Evolutionary conservation across 2,329 filamentous ascomycete species (phyloP).

Genomic region (Alternaria burnsii): DNA sequence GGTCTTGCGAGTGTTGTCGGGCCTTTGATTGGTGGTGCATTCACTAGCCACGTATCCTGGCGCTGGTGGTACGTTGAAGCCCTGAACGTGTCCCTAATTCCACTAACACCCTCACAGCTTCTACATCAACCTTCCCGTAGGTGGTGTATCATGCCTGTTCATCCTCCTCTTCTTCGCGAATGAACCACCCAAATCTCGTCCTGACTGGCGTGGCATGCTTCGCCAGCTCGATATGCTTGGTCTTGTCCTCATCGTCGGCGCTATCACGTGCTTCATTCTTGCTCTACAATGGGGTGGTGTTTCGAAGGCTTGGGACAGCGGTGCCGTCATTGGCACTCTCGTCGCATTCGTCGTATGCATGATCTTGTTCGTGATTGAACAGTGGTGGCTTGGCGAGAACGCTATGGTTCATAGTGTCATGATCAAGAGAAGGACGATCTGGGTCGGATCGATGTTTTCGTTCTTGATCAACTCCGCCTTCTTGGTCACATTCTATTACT

Average conservation of each 20-base stretch:
- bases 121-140: slow-evolving; percentile 57
- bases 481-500: slow-evolving; percentile 54
- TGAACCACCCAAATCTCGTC: slow-evolving; percentile 25
- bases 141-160: slow-evolving; percentile 48
- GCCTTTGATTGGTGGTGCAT: slow-evolving; percentile 54
- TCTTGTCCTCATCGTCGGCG: slow-evolving; percentile 51
- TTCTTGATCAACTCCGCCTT: slow-evolving; percentile 49
- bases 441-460: slow-evolving; percentile 45
- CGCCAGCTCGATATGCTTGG: slow-evolving; percentile 58
- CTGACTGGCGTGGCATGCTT: slow-evolving; percentile 48
- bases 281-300: slow-evolving; percentile 58
- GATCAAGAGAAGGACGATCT: slow-evolving; percentile 50
- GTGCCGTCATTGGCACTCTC: slow-evolving; percentile 57
- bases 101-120: slow-evolving; percentile 19
- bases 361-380: slow-evolving; percentile 45
- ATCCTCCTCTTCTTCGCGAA: slow-evolving; percentile 45
- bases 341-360: slow-evolving; percentile 54
- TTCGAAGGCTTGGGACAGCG: slow-evolving; percentile 37
- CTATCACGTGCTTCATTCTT: slow-evolving; percentile 54
- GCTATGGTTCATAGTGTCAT: slow-evolving; percentile 54
- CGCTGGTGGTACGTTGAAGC: slow-evolving; percentile 47
- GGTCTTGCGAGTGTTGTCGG: slow-evolving; percentile 51
- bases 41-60: slow-evolving; percentile 51
- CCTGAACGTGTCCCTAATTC: rapidly evolving
- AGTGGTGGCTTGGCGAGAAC: slow-evolving; percentile 52